Evolutionary conservation across 352 stramenopile genomes (phyloP), one percentile per base, ranked within the genome.

Genomic region (Plasmopara muralis): DNA sequence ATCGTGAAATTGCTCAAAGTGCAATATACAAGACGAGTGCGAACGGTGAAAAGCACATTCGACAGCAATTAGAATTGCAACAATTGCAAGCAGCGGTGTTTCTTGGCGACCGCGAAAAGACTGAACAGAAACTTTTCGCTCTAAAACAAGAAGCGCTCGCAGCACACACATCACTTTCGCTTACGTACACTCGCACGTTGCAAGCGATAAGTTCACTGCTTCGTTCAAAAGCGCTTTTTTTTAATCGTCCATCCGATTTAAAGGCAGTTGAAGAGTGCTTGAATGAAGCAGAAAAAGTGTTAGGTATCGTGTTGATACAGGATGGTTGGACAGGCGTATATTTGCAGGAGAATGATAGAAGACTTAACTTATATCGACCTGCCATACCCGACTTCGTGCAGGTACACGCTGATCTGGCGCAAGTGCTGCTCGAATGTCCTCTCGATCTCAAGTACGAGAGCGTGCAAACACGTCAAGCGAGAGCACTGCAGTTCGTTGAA

Each of bases 311-410:
- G 31, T 50, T 91, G 29, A 54, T 70, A 29, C 65, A 68, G 9
- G 66, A 83, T 49, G 80, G 80, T 10, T 91, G 80, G 80, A 72
- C 84, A 30, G 76, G 80, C 4, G 53, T 72, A n/a, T 2, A 35
- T 0, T 12, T 35, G 6, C 64, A 13, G 35, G 47, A 12, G 35
- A 42, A 18, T 16, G 60, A 64, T 30, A 75, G 70, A 54, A 64
- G 72, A 5, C 39, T 86, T 35, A 83, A 67, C 35, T 14, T 89
- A 9, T 88, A 87, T 55, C 68, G 72, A 14, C 63, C 81, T 14
- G 60, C 53, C 2, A 49, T 88, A n/a, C 57, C 57, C 10, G 56
- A 48, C 0, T 89, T 86, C 43, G 54, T 88, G n/a, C 42, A 70
- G 29, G 51, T 83, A 14, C 78, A 85, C 35, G 43, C 57, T 9